These are phyloP conservation scores for Lolium perenne DNA, from an alignment of 176 grass and related monocot species.

Conservation along the genomic window DNA sequence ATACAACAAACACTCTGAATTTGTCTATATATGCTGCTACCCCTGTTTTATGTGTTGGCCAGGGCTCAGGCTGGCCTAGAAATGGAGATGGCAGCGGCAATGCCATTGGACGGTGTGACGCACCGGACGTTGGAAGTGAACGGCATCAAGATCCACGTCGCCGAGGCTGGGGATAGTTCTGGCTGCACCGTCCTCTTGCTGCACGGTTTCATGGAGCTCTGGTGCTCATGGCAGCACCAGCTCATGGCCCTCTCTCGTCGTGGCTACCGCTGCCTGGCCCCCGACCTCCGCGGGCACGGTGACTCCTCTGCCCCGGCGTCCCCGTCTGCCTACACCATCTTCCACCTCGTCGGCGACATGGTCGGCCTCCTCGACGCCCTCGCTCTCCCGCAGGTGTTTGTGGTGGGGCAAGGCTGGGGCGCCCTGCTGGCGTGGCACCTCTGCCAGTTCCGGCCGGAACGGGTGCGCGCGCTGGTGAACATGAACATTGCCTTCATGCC, in stretches of 20 bases:
- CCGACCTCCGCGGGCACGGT: constrained; percentile 51
- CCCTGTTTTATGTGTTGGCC: no score
- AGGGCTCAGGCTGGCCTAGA: no score
- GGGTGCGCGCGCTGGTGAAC: constrained; percentile 53
- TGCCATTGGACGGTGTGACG: constrained; percentile 22
- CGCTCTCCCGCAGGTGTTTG: constrained; percentile 36
- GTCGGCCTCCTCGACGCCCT: constrained; percentile 50
- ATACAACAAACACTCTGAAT: no score
- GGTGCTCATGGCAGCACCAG: constrained; percentile 60
- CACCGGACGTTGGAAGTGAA: constrained; percentile 47
- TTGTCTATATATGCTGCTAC: no score
- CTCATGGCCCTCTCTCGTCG: constrained; percentile 10
- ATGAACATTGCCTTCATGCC: constrained; percentile 61
- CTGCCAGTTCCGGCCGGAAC: constrained; percentile 43
- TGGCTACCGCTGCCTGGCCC: constrained; percentile 52
- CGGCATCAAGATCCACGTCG: constrained; percentile 49
- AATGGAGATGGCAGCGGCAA: neutral
- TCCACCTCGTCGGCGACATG: constrained; percentile 58
- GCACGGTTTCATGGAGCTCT: constrained; percentile 55
- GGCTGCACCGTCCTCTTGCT: constrained; percentile 37
- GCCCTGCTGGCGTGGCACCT: constrained; percentile 55
- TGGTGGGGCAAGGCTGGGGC: constrained; percentile 60
- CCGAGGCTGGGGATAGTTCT: constrained; percentile 22
- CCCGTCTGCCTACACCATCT: constrained; percentile 41
- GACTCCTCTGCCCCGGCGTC: constrained; percentile 36